Evolutionary conservation across 495 filamentous ascomycete genomes (phyloP).

Genomic region (Tetracladium marchalianum): DNA sequence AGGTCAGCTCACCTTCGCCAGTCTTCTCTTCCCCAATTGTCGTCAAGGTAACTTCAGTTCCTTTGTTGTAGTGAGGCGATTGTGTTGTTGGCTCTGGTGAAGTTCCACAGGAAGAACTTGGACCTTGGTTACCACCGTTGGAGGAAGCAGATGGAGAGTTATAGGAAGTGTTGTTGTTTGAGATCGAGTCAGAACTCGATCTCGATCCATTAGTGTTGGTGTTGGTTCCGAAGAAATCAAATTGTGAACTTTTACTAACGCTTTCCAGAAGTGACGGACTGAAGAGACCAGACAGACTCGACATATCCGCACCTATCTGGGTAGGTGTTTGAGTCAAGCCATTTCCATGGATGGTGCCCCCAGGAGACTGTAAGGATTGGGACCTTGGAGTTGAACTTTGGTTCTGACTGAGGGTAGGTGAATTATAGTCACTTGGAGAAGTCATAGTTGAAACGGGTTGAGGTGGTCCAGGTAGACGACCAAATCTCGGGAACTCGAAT

Average conservation of each 20-base stretch:
- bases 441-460: constrained; percentile 8
- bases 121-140: constrained; percentile 34
- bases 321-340: constrained; percentile 8
- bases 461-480: constrained; percentile 56
- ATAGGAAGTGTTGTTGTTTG: constrained; percentile 28
- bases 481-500: constrained; percentile 93
- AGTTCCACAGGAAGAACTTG: constrained; percentile 70
- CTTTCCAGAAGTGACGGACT: constrained; percentile 34
- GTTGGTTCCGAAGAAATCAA: constrained; percentile 18
- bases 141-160: constrained; percentile 59
- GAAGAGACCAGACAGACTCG: constrained; percentile 30
- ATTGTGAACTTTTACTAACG: constrained; percentile 23
- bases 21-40: constrained; percentile 45
- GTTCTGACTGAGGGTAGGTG: constrained; percentile 5
- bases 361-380: constrained; percentile 10
- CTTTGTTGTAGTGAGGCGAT: constrained; percentile 46
- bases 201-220: constrained; percentile 23
- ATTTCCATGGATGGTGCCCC: constrained; percentile 1
- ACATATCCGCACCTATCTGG: constrained; percentile 15
- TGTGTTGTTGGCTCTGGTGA: constrained; percentile 46
- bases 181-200: constrained; percentile 50
- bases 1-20: constrained; percentile 30
- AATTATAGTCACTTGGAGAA: constrained; percentile 8
- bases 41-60: constrained; percentile 45
- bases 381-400: constrained; percentile 12